Evolutionary conservation across 2,329 filamentous ascomycete species (phyloP).

Genomic region (Colletotrichum simmondsii): DNA sequence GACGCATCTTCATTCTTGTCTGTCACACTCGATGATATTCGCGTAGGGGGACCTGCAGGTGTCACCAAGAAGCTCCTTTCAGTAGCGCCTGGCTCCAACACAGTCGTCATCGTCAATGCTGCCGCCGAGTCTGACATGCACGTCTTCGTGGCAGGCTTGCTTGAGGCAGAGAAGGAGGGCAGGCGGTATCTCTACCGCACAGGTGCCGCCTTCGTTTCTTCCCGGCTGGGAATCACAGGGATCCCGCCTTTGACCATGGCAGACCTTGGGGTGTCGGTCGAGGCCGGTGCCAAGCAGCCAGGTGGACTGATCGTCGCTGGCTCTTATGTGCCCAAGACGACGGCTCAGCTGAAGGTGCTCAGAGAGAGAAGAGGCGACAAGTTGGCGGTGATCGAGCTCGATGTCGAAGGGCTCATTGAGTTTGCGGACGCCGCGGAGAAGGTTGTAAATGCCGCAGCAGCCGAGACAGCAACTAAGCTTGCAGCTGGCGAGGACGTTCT

Average conservation of each 20-base stretch:
- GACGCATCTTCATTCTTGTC: constrained; percentile 40
- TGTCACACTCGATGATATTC: constrained; percentile 53
- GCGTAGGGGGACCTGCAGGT: constrained; percentile 44
- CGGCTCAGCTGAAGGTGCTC: constrained; percentile 45
- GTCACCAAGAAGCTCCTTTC: constrained; percentile 41
- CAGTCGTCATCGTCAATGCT: constrained; percentile 62
- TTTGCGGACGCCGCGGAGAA: constrained; percentile 16
- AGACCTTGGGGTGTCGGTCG: constrained; percentile 50
- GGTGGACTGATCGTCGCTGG: constrained; percentile 67
- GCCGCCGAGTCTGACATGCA: constrained; percentile 65
- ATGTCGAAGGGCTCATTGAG: constrained; percentile 32
- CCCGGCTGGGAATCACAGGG: constrained; percentile 61
- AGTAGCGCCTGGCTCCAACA: constrained; percentile 38
- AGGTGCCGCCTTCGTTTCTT: constrained; percentile 55
- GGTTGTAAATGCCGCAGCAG: constrained; percentile 25
- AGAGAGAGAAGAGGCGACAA: constrained; percentile 33
- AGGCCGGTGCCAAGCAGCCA: constrained; percentile 4
- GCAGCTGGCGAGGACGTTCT: constrained; percentile 61
- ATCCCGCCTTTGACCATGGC: constrained; percentile 61
- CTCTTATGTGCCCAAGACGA: constrained; percentile 70
- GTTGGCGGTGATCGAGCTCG: constrained; percentile 35
- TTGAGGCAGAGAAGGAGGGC: constrained; percentile 46
- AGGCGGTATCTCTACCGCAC: constrained; percentile 52
- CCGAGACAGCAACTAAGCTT: constrained; percentile 43
- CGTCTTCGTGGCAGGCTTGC: constrained; percentile 61